These are phyloP conservation scores for Komagataella mondaviorum DNA, from an alignment of 805 yeast genomes.

Conservation along the genomic window DNA sequence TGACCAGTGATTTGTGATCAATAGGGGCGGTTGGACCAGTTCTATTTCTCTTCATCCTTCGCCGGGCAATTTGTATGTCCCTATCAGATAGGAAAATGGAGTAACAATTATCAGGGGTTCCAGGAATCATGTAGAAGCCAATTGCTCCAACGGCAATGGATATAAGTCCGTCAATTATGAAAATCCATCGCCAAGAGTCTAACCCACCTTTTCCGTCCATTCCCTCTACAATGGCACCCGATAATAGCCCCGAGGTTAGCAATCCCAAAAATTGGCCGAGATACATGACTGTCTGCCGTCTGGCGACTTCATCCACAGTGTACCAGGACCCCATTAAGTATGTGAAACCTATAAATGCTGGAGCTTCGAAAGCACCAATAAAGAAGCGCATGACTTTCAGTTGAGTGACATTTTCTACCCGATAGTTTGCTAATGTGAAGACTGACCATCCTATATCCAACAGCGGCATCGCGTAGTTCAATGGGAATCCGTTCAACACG, in stretches of 20 bases:
- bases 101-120: constrained; percentile 46
- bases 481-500: constrained; percentile 39
- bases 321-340: constrained; percentile 28
- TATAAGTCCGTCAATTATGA: constrained; percentile 21
- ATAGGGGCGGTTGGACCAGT: not conserved
- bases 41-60: constrained; percentile 21
- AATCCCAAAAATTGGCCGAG: constrained; percentile 51
- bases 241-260: constrained; percentile 42
- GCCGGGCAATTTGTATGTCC: constrained; percentile 36
- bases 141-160: constrained; percentile 4
- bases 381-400: constrained; percentile 43
- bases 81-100: constrained; percentile 36
- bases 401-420: constrained; percentile 32
- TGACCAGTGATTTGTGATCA: constrained; percentile 3
- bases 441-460: constrained; percentile 60
- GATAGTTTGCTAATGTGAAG: constrained; percentile 43
- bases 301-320: constrained; percentile 30
- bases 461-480: constrained; percentile 36
- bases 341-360: constrained; percentile 26
- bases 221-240: constrained; percentile 21
- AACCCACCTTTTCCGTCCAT: constrained; percentile 17
- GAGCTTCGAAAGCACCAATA: constrained; percentile 29
- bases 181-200: constrained; percentile 23
- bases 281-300: constrained; percentile 50
- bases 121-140: constrained; percentile 34